These are phyloP conservation scores for Cladosporium sp. DNA, from an alignment of 2,329 filamentous ascomycete species.

Conservation along the genomic window DNA sequence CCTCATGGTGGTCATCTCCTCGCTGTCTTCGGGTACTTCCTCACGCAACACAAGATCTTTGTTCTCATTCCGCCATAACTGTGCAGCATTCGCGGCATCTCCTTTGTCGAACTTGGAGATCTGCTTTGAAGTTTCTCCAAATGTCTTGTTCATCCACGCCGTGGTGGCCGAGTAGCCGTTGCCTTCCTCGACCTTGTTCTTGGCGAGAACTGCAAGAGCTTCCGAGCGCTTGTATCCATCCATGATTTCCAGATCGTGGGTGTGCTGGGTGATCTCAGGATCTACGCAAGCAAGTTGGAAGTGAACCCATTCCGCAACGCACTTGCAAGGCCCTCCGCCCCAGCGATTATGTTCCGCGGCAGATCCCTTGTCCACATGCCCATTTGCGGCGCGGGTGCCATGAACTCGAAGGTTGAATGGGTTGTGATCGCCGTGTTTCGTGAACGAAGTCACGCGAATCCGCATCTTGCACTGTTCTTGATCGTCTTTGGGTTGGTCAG, in stretches of 20 bases:
- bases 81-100: slow-evolving; percentile 29
- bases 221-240: slow-evolving; percentile 30
- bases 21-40: slow-evolving; percentile 25
- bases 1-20: slow-evolving; percentile 23
- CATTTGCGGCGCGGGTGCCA: not conserved
- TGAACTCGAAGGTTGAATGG: not conserved
- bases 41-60: slow-evolving; percentile 26
- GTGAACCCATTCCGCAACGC: slow-evolving; percentile 31
- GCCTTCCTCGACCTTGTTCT: slow-evolving; percentile 30
- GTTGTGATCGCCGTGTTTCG: slow-evolving; percentile 27
- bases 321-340: slow-evolving; percentile 26
- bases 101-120: slow-evolving; percentile 25
- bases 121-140: slow-evolving; percentile 24
- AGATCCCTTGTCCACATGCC: not conserved
- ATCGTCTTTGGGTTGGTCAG: no score
- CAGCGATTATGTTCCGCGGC: slow-evolving; percentile 22
- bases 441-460: slow-evolving; percentile 27
- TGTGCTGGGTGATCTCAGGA: slow-evolving; percentile 22
- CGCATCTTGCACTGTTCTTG: slow-evolving; percentile 25
- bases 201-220: slow-evolving; percentile 28
- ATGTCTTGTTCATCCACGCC: slow-evolving; percentile 29
- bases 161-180: slow-evolving; percentile 27
- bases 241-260: slow-evolving; percentile 27
- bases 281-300: slow-evolving; percentile 22
- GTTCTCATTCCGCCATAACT: slow-evolving; percentile 27